Evolutionary conservation across 1,139 yeast genomes (phyloP), one percentile per base, ranked within the genome.

Genomic region (Magnusiomyces magnusii): DNA sequence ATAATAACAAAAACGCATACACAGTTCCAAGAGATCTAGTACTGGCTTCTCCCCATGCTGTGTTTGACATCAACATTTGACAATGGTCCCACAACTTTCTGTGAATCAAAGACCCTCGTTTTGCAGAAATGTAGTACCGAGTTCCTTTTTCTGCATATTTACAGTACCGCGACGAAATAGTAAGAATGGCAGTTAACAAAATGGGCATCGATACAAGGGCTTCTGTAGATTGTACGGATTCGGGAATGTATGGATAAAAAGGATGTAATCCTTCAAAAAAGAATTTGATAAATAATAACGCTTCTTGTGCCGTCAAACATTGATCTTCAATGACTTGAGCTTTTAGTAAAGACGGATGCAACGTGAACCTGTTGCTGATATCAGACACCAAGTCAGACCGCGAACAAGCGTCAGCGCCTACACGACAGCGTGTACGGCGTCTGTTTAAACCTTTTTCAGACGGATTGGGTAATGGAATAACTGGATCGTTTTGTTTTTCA

Each of bases 21-120:
- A 90, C 85, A 0, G 97, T 90, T 0, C 96, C 97, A 5, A 90
- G 82, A 0, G 95, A 86, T 63, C 97, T 76, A 2, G 96, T 87
- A 61, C 91, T 84, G 0, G 96, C 95, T 69, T 89, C 97, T 0
- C 96, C 96, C 97, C 97, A 91, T 3, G 90, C 93, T 0, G 96
- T 86, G 69, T 86, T 90, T 1, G 96, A 87, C 54, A 91, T 85
- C 60, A 90, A 76, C 63, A 85, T 73, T 73, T 91, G 97, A 58
- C 92, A 90, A 68, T 87, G 84, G 31, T 85, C 80, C 97, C 97
- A 90, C 55, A 91, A 73, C 59, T 85, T 78, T 65, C 86, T 91
- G 69, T 91, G 97, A 28, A 71, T 62, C 34, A 53, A 59, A 3
- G 59, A 51, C 17, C 62, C 59, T n/a, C 62, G 49, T 1, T 59